Percentiles rank a stretch among this genome's conserved stretches.
phyloP scores from a whole-genome alignment of 2,329 filamentous ascomycete species.

The Plenodomus lindquistii region DNA sequence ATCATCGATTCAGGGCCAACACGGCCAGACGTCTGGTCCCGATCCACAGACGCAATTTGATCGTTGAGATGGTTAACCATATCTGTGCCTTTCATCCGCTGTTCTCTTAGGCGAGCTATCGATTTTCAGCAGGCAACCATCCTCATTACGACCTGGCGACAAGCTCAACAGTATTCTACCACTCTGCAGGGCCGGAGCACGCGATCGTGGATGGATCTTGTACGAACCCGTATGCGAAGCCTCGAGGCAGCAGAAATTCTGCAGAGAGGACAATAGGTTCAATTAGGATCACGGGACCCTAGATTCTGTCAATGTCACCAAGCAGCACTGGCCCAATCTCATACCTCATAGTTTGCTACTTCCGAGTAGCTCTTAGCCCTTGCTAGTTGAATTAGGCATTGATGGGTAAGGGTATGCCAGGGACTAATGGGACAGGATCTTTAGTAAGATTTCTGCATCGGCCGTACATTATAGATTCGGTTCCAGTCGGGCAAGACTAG shows the following conservation, averaged over 20 bases:
- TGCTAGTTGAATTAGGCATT: too few species aligned
- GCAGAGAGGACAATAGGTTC: constrained; percentile 14
- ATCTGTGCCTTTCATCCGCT: constrained; percentile 9
- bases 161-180: constrained; percentile 22
- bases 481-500: too few species aligned
- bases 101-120: constrained; percentile 17
- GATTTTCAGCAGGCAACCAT: constrained; percentile 15
- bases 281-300: constrained; percentile 20
- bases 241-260: constrained; percentile 13
- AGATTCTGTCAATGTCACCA: constrained; percentile 14
- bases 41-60: neutral
- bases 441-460: too few species aligned
- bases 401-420: too few species aligned
- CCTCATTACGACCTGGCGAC: constrained; percentile 1
- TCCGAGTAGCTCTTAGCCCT: neutral
- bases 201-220: neutral
- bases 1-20: neutral
- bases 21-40: neutral
- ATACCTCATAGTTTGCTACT: constrained; percentile 12
- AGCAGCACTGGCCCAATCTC: constrained; percentile 9
- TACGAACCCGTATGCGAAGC: constrained; percentile 4
- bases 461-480: too few species aligned
- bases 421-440: too few species aligned
- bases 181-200: constrained; percentile 4
- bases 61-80: constrained; percentile 14